Percentiles rank a stretch among this genome's conserved stretches.
Evolutionary conservation across 108 stramenopile species (phyloP).

Genomic region (Thalassiosira profunda): DNA sequence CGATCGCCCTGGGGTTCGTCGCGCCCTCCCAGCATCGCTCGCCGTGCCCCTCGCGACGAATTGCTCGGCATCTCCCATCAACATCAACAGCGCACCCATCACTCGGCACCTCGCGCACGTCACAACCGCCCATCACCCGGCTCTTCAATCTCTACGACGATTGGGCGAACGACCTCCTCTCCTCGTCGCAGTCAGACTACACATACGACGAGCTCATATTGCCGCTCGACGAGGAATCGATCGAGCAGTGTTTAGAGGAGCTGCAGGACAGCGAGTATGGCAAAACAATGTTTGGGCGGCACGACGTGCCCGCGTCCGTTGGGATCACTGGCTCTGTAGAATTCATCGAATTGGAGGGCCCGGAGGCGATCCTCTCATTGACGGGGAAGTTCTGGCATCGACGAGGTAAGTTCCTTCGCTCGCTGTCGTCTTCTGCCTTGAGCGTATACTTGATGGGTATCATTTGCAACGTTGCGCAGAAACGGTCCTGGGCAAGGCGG

Average conservation of each 20-base stretch:
- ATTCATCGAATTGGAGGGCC: conserved; percentile 71
- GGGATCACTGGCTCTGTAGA: conserved; percentile 71
- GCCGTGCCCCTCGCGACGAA: too few relatives aligned
- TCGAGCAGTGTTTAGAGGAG: conserved; percentile 62
- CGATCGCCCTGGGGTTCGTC: too few relatives aligned
- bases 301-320: conserved; percentile 55
- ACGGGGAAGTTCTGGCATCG: conserved; percentile 78
- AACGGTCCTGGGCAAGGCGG: conserved; percentile 78
- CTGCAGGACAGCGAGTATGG: conserved; percentile 76
- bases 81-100: too few relatives aligned
- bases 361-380: conserved; percentile 58
- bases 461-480: too few relatives aligned
- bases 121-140: too few relatives aligned
- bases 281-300: conserved; percentile 79
- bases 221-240: conserved; percentile 60
- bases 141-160: conserved; percentile 71
- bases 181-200: conserved; percentile 38
- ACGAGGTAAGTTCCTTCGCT: too few relatives aligned
- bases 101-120: too few relatives aligned
- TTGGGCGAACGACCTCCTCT: conserved; percentile 65
- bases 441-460: too few relatives aligned
- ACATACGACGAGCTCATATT: conserved; percentile 43
- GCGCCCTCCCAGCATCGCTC: too few relatives aligned
- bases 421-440: too few relatives aligned
- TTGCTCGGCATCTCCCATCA: too few relatives aligned